These are phyloP conservation scores for Dichomitus squalens DNA, from an alignment of 1,284 basidiomycete genomes.

Conservation along the genomic window DNA sequence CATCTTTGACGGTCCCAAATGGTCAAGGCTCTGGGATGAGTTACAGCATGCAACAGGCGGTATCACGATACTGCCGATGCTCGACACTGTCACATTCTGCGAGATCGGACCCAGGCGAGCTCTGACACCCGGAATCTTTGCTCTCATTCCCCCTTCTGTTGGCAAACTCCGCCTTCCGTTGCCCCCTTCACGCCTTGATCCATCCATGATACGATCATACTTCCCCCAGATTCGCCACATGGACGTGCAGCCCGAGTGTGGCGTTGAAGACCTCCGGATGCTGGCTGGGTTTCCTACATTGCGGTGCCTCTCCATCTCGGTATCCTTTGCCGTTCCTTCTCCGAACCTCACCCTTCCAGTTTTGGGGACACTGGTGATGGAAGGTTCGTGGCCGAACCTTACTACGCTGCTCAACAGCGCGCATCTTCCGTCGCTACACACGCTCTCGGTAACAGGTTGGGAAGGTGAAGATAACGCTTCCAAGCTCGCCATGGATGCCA, in stretches of 20 bases:
- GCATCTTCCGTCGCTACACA: background rate
- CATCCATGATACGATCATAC: background rate
- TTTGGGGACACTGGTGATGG: background rate
- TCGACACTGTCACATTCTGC: background rate
- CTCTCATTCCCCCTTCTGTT: constrained; percentile 2
- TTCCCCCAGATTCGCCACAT: background rate
- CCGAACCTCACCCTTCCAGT: background rate
- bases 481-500: too few species aligned
- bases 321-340: background rate
- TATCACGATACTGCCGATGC: background rate
- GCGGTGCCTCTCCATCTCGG: background rate
- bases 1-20: background rate
- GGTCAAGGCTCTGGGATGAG: background rate
- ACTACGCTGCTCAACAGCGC: background rate
- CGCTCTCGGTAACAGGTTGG: background rate
- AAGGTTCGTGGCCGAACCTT: background rate
- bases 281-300: background rate
- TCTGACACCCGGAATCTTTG: background rate
- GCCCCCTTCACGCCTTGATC: background rate
- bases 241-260: background rate
- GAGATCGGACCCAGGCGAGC: too few species aligned
- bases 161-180: background rate
- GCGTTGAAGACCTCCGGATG: background rate
- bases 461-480: too few species aligned
- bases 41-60: too few species aligned